Evolutionary conservation across 73 alveolate genomes (phyloP), one percentile per base, ranked within the genome.

Genomic region (Symbiodinium pilosum): DNA sequence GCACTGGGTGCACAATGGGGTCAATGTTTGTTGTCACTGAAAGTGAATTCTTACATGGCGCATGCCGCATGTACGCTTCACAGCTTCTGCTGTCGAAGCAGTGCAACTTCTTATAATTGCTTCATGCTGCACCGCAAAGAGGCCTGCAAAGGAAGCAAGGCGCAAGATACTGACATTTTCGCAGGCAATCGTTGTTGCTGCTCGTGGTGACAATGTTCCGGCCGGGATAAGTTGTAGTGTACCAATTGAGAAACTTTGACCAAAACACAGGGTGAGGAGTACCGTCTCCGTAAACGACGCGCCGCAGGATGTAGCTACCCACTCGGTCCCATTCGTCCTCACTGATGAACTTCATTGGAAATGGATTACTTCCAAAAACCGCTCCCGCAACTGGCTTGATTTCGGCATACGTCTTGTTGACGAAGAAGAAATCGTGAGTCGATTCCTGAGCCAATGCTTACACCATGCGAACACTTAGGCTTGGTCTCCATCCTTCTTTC

Each of bases 271-370:
- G 97, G 30, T 91, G 97, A 14, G 97, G 97, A 1, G 97, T 69
- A 43, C 97, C 97, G 21, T 91, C 97, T 36, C 43, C 89, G 56
- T 91, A 91, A 88, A 91, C 81, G 89, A 91, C 43, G 41, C 97
- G 97, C 18, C 97, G 97, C 51, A 91, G 77, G 43, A 41, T 28
- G 43, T 91, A 91, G 47, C 43, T 75, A 6, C 44, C 75, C 43
- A 56, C 97, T 21, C 97, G 71, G 40, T 38, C n/a, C 97, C 97
- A 91, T 30, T 39, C 87, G 30, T 91, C 97, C 30, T 41, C 47
- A 39, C 28, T 38, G 83, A 89, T 89, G 20, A 28, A 24, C 81
- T 26, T 24, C 38, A 64, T 24, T 24, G 81, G 81, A 38, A 64
- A 64, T 34, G 81, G 24, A 38, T 38, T 38, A 4, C 30, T 38